phyloP scores from a whole-genome alignment of 148 eudicot species.

The Amaranthus cruentus region DNA sequence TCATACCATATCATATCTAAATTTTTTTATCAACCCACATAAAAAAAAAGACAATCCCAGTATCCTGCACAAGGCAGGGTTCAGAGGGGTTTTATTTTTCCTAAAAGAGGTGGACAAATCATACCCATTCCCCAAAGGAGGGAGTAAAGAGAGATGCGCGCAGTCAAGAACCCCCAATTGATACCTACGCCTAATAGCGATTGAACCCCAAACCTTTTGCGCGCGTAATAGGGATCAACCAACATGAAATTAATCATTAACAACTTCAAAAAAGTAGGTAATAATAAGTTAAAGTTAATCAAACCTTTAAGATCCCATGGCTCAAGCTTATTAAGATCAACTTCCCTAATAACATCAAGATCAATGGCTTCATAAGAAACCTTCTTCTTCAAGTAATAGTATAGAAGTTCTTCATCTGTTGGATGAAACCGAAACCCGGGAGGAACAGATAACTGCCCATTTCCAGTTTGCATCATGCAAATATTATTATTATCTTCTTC shows the following conservation, averaged over 20 bases:
- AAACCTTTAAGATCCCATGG: constrained; percentile 99
- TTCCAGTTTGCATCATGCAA: constrained; percentile 32
- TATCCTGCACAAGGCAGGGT: too few species aligned
- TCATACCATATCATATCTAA: too few species aligned
- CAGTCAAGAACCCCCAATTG: too few species aligned
- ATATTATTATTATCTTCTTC: constrained; percentile 26
- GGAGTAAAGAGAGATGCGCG: too few species aligned
- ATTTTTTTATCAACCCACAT: too few species aligned
- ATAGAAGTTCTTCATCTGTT: constrained; percentile 86
- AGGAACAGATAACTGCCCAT: constrained; percentile 55
- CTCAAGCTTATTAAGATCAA: constrained; percentile 95
- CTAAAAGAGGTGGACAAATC: too few species aligned
- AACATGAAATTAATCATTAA: not conserved
- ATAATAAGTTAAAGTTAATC: not conserved
- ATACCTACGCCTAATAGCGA: too few species aligned
- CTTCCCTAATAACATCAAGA: constrained; percentile 88
- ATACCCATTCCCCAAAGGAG: too few species aligned
- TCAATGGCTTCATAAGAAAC: constrained; percentile 89
- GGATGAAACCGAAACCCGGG: constrained; percentile 98
- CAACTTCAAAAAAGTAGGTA: not conserved
- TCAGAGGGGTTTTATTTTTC: too few species aligned
- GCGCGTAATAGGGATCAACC: too few species aligned
- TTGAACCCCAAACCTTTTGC: too few species aligned
- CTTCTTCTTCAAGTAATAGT: constrained; percentile 85
- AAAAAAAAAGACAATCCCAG: too few species aligned